Base-by-base conservation (phyloP, 345 rosid species). In the Lumnitzera racemosa region DNA sequence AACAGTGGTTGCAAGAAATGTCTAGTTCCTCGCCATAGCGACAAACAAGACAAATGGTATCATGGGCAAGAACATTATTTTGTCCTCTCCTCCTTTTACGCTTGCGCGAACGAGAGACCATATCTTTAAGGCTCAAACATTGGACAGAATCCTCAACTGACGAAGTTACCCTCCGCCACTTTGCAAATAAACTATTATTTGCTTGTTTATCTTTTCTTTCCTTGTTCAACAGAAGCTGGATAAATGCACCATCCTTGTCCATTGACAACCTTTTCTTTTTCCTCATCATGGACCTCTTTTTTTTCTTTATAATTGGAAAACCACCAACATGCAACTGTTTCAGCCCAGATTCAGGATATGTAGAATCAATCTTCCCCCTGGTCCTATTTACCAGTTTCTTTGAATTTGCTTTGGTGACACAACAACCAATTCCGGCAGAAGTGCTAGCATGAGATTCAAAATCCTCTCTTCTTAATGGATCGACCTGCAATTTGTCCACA, bases 1-100 rank as follows among this genome's bases (percentile, higher is more conserved):
- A 62, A 63, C 81, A 76, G 49, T 43, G 20, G 13, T 15, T 50
- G 58, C 77, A 76, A 15, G 14, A 16, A 29, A 63, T 9, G 11
- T 36, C 59, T 49, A 76, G 75, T 58, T 67, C 77, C 67, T 49
- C 77, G 17, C 68, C 72, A 23, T 61, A 64, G 67, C 73, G 77
- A 61, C 77, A 76, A 56, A 76, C 63, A 61, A 72, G 67, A 58
- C 77, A 76, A 16, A 76, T 61, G 11, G 81, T 66, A 65, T 76
- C 81, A 17, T 55, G 51, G 47, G 60, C 59, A 20, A 50, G 65
- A 36, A 49, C 11, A 15, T 55, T 50, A 25, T 17, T 27, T 41
- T 14, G 15, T 17, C 15, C 57, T 53, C 67, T 51, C 72, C 70
- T 76, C 70, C 72, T 67, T 69, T 64, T 76, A 59, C 63, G 60